These are phyloP conservation scores for Trichoderma atroviride DNA, from an alignment of 2,329 filamentous ascomycete genomes.

Conservation along the genomic window DNA sequence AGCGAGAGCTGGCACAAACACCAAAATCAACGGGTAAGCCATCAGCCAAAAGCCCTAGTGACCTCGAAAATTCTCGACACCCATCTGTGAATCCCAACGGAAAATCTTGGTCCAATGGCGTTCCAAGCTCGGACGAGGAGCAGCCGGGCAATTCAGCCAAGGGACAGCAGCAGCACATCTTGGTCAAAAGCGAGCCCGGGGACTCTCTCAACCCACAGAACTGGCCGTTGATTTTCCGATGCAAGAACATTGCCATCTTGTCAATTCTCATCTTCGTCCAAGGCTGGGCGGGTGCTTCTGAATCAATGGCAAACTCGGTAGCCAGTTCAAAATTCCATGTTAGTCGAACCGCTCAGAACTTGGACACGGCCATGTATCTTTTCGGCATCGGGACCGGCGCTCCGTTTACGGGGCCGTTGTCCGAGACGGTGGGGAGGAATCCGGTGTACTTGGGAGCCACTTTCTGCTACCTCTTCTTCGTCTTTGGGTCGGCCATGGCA, in stretches of 20 bases:
- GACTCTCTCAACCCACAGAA: conserved; percentile 48
- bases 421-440: conserved; percentile 52
- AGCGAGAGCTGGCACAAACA: neutral
- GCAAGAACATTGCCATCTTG: conserved; percentile 41
- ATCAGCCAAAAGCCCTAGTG: neutral
- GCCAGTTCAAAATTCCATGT: conserved; percentile 47
- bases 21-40: neutral
- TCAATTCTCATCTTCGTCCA: conserved; percentile 50
- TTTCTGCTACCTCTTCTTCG: conserved; percentile 50
- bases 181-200: conserved; percentile 25
- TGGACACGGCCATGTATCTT: conserved; percentile 51
- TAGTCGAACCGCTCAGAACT: conserved; percentile 46
- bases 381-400: conserved; percentile 53
- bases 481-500: conserved; percentile 51
- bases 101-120: neutral
- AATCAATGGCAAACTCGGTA: conserved; percentile 48
- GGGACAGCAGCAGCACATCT: neutral
- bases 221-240: conserved; percentile 40
- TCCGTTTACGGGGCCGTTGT: conserved; percentile 52
- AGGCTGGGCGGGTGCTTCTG: conserved; percentile 51
- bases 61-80: neutral
- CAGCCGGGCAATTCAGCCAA: neutral
- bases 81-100: neutral
- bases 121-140: neutral
- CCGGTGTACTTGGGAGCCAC: conserved; percentile 52